A percentile compares a stretch with the other conserved stretches of the same genome.
Conservation (phyloP, 2,329 filamentous ascomycete species). For the Lachnum nothofagi region DNA sequence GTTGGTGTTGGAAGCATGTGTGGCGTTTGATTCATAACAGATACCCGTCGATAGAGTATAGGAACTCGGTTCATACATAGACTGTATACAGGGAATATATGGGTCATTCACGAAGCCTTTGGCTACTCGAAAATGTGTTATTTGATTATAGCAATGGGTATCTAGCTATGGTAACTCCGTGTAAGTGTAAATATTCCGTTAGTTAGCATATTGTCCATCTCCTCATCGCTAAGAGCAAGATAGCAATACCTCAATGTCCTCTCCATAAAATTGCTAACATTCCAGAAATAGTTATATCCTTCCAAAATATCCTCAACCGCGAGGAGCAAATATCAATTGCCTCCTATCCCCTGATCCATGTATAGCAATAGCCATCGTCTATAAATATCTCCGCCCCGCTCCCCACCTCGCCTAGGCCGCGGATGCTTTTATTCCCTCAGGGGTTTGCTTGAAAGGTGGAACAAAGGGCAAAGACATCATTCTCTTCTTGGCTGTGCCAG, state of each 20-base stretch:
- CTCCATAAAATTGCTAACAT: slow-evolving; percentile 57
- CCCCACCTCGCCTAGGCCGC: no score
- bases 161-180: neutral
- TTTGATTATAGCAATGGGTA: neutral
- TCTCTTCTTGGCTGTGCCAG: slow-evolving; percentile 1
- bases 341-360: no score
- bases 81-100: neutral
- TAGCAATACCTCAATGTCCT: slow-evolving; percentile 65
- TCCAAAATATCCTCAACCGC: slow-evolving; percentile 30
- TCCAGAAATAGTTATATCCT: slow-evolving; percentile 28
- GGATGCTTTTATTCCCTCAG: slow-evolving; percentile 20
- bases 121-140: neutral
- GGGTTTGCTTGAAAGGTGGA: slow-evolving; percentile 3
- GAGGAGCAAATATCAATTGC: no score
- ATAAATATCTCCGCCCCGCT: no score
- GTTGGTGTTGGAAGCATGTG: neutral
- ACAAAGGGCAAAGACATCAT: slow-evolving; percentile 4
- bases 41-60: slow-evolving; percentile 41
- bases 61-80: slow-evolving; percentile 42
- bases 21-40: slow-evolving; percentile 62
- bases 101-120: neutral
- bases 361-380: neutral
- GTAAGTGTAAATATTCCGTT: neutral
- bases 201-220: neutral
- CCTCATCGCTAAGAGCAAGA: slow-evolving; percentile 31